Percentiles rank a stretch among this genome's conserved stretches.
Evolutionary conservation across 2,329 filamentous ascomycete genomes (phyloP).

Genomic region (Aspergillus intermedius): DNA sequence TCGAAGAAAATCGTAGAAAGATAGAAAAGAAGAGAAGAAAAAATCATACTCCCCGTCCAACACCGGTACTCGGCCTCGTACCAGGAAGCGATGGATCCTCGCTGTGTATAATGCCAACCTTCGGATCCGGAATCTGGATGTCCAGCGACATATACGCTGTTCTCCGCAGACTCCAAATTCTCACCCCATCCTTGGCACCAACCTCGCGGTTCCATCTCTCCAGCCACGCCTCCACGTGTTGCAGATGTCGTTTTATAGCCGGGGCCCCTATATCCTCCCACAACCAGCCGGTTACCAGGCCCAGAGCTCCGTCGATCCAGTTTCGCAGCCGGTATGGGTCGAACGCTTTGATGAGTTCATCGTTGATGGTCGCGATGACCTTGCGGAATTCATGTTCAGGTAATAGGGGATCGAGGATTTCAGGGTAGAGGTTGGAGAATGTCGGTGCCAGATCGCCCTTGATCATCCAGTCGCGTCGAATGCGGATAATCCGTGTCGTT

Average conservation of each 20-base stretch:
- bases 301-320: slow-evolving; percentile 70
- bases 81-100: slow-evolving; percentile 29
- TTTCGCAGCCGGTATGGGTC: slow-evolving; percentile 71
- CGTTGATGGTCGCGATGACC: slow-evolving; percentile 75
- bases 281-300: slow-evolving; percentile 81
- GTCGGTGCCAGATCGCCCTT: slow-evolving; percentile 85
- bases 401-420: slow-evolving; percentile 83
- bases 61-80: slow-evolving; percentile 30
- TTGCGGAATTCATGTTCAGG: slow-evolving; percentile 79
- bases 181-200: slow-evolving; percentile 57
- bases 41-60: slow-evolving; percentile 8
- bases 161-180: slow-evolving; percentile 68
- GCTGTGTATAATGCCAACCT: slow-evolving; percentile 39
- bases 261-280: slow-evolving; percentile 87
- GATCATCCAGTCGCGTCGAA: slow-evolving; percentile 85
- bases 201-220: slow-evolving; percentile 75
- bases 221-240: slow-evolving; percentile 69
- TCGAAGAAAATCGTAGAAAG: slow-evolving; percentile 13
- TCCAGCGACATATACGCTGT: slow-evolving; percentile 75
- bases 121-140: slow-evolving; percentile 47
- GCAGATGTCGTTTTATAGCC: slow-evolving; percentile 64
- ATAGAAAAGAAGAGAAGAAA: background rate
- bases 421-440: slow-evolving; percentile 91
- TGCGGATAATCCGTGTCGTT: slow-evolving; percentile 81
- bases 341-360: slow-evolving; percentile 68